phyloP scores from a whole-genome alignment of 352 stramenopile species.

The Ophiocytium majus region DNA sequence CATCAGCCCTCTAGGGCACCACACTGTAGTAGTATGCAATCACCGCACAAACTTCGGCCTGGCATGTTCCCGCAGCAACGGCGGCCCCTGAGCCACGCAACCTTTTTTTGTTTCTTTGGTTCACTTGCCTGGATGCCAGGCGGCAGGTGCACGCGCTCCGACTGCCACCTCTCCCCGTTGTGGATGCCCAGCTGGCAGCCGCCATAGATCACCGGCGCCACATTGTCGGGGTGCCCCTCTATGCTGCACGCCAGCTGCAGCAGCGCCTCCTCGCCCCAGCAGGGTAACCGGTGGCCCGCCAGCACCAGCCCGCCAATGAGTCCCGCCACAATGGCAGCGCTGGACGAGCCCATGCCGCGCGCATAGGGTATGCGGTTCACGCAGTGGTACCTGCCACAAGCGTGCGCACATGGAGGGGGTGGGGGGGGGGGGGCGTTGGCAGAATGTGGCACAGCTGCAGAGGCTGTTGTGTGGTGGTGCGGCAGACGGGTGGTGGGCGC shows the following conservation, averaged over 20 bases:
- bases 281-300: constrained; percentile 83
- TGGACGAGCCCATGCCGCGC: constrained; percentile 90
- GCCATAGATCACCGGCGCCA: constrained; percentile 96
- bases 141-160: constrained; percentile 78
- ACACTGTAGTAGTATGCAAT: no score
- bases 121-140: constrained; percentile 49
- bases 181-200: constrained; percentile 92
- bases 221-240: constrained; percentile 98
- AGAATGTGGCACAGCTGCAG: no score
- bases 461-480: no score
- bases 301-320: constrained; percentile 97
- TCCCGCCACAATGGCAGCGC: constrained; percentile 95
- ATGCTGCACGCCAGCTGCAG: constrained; percentile 95
- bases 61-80: no score
- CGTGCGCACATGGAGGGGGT: no score
- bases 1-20: no score
- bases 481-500: no score
- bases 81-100: no score
- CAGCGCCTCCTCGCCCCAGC: constrained; percentile 79
- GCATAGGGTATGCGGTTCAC: constrained; percentile 85
- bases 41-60: no score
- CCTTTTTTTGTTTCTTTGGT: no score
- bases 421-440: no score
- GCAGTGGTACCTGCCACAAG: constrained; percentile 80
- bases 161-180: constrained; percentile 92